Conservation (phyloP, 2,329 filamentous ascomycete genomes). For the Aspergillus sclerotialis region DNA sequence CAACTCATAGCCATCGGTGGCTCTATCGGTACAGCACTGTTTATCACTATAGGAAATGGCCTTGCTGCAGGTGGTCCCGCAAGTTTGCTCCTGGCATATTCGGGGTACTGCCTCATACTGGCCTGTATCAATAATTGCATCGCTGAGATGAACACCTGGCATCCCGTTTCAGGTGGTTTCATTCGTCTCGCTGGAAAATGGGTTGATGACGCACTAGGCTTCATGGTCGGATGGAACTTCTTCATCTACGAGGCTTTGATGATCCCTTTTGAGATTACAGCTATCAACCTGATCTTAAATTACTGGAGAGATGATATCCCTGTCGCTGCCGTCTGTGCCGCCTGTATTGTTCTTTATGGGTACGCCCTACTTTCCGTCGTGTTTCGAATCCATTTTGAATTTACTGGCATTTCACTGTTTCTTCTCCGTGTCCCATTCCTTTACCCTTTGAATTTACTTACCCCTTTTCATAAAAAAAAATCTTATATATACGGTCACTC, state of each 20-base stretch:
- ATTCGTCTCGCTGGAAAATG: conserved; percentile 42
- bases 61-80: conserved; percentile 7
- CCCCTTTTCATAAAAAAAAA: too few species aligned
- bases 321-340: conserved; percentile 40
- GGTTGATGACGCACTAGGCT: conserved; percentile 43
- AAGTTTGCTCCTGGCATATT: conserved; percentile 9
- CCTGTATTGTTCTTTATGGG: conserved; percentile 40
- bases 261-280: conserved; percentile 48
- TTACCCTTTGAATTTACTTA: too few species aligned
- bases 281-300: conserved; percentile 43
- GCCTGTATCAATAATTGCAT: conserved; percentile 16
- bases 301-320: conserved; percentile 45
- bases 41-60: conserved; percentile 10
- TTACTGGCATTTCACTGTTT: too few species aligned
- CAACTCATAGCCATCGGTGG: conserved; percentile 22
- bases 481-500: too few species aligned
- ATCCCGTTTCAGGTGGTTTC: conserved; percentile 42
- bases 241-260: conserved; percentile 46
- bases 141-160: conserved; percentile 46
- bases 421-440: too few species aligned
- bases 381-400: not conserved
- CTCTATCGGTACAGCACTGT: conserved; percentile 14
- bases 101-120: conserved; percentile 12
- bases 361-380: conserved; percentile 13
- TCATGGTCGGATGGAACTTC: conserved; percentile 45